A percentile compares a stretch with the other conserved stretches of the same genome.
These are phyloP conservation scores for Pichia membranifaciens DNA, from an alignment of 805 yeast genomes.

Conservation along the genomic window DNA sequence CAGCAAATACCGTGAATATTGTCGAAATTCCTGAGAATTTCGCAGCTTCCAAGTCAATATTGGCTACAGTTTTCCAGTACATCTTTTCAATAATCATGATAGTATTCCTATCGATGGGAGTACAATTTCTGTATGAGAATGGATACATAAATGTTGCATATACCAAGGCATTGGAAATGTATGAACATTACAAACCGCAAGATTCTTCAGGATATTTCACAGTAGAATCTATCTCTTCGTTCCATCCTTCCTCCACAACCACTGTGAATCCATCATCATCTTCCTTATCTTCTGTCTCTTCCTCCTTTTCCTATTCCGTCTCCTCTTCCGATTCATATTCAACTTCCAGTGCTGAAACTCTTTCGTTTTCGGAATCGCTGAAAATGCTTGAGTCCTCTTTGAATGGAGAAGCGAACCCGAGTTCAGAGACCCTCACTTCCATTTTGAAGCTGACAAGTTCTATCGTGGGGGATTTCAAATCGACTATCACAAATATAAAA, in stretches of 20 bases:
- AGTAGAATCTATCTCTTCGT: conserved; percentile 23
- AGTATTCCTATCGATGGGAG: conserved; percentile 20
- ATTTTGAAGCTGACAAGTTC: neutral
- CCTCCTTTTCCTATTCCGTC: too few relatives aligned
- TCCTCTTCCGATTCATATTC: too few relatives aligned
- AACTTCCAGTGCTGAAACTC: too few relatives aligned
- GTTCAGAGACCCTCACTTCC: neutral
- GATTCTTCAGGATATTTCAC: conserved; percentile 33
- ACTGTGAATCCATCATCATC: neutral
- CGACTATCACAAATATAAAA: too few relatives aligned
- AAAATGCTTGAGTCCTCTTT: neutral
- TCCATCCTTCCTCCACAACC: conserved; percentile 9
- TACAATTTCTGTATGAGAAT: conserved; percentile 27
- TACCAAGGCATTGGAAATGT: conserved; percentile 18
- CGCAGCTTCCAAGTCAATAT: conserved; percentile 35
- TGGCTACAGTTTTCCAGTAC: conserved; percentile 24
- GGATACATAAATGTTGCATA: conserved; percentile 24
- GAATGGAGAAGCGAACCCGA: neutral
- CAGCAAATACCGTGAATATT: conserved; percentile 67
- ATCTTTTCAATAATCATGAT: conserved; percentile 23
- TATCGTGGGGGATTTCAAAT: neutral
- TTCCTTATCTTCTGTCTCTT: neutral
- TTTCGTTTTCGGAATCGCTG: too few relatives aligned
- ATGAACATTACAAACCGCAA: conserved; percentile 23
- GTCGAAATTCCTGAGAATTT: conserved; percentile 51